Evolutionary conservation across 2,329 filamentous ascomycete species (phyloP).

Genomic region (Sporothrix protearum): DNA sequence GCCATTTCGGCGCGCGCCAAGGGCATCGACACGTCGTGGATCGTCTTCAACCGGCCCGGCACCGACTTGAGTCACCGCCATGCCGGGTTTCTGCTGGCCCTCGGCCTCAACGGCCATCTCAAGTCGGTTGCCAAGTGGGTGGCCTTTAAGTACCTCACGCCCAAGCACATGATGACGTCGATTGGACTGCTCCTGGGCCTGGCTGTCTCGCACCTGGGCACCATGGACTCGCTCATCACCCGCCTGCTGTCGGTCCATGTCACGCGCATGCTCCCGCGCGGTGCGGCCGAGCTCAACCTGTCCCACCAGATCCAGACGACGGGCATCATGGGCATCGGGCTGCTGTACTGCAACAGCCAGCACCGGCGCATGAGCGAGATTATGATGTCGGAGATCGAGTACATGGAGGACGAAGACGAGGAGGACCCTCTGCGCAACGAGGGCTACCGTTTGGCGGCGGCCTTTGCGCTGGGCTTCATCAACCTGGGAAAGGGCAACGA

Average conservation of each 20-base stretch:
- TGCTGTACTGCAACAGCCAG: slow-evolving; percentile 91
- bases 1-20: slow-evolving; percentile 86
- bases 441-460: slow-evolving; percentile 91
- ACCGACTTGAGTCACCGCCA: slow-evolving; percentile 92
- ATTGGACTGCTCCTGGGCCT: slow-evolving; percentile 90
- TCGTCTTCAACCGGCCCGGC: slow-evolving; percentile 90
- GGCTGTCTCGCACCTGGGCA: slow-evolving; percentile 89
- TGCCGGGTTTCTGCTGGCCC: slow-evolving; percentile 83
- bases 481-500: slow-evolving; percentile 90
- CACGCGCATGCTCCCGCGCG: slow-evolving; percentile 85
- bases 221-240: slow-evolving; percentile 95
- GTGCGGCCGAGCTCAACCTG: slow-evolving; percentile 89
- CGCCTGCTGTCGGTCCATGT: slow-evolving; percentile 92
- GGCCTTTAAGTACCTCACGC: slow-evolving; percentile 97
- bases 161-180: slow-evolving; percentile 98
- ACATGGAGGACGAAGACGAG: slow-evolving; percentile 75
- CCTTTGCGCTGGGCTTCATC: slow-evolving; percentile 89
- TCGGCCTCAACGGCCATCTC: slow-evolving; percentile 93
- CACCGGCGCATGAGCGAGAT: slow-evolving; percentile 98
- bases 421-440: slow-evolving; percentile 85
- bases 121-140: slow-evolving; percentile 95
- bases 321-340: slow-evolving; percentile 92
- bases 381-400: slow-evolving; percentile 96
- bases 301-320: slow-evolving; percentile 92
- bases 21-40: slow-evolving; percentile 98